Evolutionary conservation across 179 eudicot genomes (phyloP).

Genomic region (Beta corolliflora): DNA sequence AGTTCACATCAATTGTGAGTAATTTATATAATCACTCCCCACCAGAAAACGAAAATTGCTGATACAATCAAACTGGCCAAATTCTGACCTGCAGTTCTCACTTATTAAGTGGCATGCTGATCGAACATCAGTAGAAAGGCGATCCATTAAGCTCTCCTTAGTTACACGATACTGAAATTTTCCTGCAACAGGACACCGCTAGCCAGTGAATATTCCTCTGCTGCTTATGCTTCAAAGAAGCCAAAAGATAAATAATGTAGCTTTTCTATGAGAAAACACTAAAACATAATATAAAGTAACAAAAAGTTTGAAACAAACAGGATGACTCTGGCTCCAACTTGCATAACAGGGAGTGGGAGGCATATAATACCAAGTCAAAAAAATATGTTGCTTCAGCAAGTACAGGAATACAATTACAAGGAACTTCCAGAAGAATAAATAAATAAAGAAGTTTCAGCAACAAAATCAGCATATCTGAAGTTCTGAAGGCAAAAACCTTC

Average conservation of each 20-base stretch:
- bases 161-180: conserved; percentile 71
- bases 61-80: not conserved
- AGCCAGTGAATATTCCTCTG: not conserved
- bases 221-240: not conserved
- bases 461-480: not conserved
- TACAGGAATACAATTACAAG: not conserved
- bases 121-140: conserved; percentile 60
- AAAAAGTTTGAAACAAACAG: not conserved
- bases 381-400: not conserved
- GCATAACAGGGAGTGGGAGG: not conserved
- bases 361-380: not conserved
- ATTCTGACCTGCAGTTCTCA: conserved; percentile 35
- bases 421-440: not conserved
- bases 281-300: not conserved
- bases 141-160: conserved; percentile 75
- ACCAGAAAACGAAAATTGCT: not conserved
- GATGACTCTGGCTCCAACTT: not conserved
- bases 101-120: conserved; percentile 55
- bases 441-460: not conserved
- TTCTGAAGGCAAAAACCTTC: not conserved
- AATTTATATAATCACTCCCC: no score
- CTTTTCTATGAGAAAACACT: not conserved
- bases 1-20: not conserved
- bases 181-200: conserved; percentile 42
- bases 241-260: not conserved